Base-by-base conservation (phyloP, 495 filamentous ascomycete genomes). In the Baudoinia panamericana region DNA sequence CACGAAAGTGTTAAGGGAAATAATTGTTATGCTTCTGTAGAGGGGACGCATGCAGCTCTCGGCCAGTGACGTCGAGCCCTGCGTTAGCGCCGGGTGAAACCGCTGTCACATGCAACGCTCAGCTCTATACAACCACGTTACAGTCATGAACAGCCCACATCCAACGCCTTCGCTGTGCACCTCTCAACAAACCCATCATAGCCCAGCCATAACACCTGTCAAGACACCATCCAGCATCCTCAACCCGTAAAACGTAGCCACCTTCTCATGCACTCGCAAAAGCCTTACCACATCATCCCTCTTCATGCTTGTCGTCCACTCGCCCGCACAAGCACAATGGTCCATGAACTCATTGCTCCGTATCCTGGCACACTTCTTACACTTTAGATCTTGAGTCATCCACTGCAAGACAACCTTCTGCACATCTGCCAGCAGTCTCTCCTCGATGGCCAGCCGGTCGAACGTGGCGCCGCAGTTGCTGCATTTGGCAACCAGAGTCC, bases 321-420 rank as follows among this genome's bases (percentile, higher is more conserved):
- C 67, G 5, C 92, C 88, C 35, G 80, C 80, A 64, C 90, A 97
- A 19, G 78, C 79, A 58, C 90, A 97, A 62, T 96, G 88, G 61
- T 96, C 90, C 77, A 86, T 80, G 56, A 96, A 92, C 52, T 93
- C 90, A 63, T 90, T 95, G 28, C 80, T 68, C 59, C 85, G 68
- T 24, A 83, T 48, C 32, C 65, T 62, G 5, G 63, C 62, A 56
- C 80, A 85, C 53, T 76, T 74, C 22, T 55, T 66, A 47, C 90
- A 97, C 57, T 84, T 85, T 31, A 96, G 62, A 59, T 97, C 90
- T 67, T 96, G 90, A 17, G 76, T 80, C 42, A 73, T 71, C 84
- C 93, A 96, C 54, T 78, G 75, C 22, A 79, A 73, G 7, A 86
- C 67, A 47, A 80, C 56, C 30, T 70, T 73, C 49, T 93, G 76